These are phyloP conservation scores for Leucaena leucocephala DNA, from an alignment of 306 rosid genomes.

Conservation along the genomic window DNA sequence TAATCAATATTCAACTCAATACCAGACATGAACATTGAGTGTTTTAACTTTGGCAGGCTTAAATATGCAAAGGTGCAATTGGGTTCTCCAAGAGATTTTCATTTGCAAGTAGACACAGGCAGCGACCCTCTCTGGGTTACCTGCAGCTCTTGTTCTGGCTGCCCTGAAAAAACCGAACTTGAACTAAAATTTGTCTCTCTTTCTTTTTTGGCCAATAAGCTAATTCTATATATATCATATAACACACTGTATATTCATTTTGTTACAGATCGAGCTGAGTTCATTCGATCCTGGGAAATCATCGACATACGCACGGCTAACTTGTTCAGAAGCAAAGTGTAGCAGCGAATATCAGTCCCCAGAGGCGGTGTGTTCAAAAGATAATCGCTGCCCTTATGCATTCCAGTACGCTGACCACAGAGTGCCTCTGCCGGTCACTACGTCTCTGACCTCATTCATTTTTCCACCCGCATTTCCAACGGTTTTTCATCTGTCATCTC, in stretches of 20 bases:
- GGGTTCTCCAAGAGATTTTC: conserved; percentile 88
- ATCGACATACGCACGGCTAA: conserved; percentile 62
- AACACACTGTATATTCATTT: background rate
- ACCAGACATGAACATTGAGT: background rate
- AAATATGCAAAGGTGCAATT: conserved; percentile 75
- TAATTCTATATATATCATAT: too few relatives aligned
- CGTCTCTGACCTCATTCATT: conserved; percentile 70
- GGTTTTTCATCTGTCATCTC: conserved; percentile 65
- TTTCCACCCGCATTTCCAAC: conserved; percentile 54
- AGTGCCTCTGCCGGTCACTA: conserved; percentile 90
- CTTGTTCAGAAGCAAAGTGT: conserved; percentile 80
- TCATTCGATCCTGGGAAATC: conserved; percentile 78
- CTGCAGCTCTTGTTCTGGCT: conserved; percentile 87
- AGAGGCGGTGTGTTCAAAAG: conserved; percentile 62
- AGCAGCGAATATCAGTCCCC: conserved; percentile 57
- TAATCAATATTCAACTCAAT: too few relatives aligned
- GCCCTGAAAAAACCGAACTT: conserved; percentile 77
- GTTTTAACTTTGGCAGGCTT: conserved; percentile 52
- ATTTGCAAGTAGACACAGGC: conserved; percentile 95
- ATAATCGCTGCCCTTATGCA: conserved; percentile 65
- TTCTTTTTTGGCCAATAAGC: background rate
- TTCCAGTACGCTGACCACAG: conserved; percentile 95
- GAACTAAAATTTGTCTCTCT: conserved; percentile 41
- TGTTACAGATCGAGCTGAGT: conserved; percentile 69
- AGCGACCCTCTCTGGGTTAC: conserved; percentile 95